phyloP scores from a whole-genome alignment of 768 basidiomycete genomes.

The Lepiota brunneoincarnata region DNA sequence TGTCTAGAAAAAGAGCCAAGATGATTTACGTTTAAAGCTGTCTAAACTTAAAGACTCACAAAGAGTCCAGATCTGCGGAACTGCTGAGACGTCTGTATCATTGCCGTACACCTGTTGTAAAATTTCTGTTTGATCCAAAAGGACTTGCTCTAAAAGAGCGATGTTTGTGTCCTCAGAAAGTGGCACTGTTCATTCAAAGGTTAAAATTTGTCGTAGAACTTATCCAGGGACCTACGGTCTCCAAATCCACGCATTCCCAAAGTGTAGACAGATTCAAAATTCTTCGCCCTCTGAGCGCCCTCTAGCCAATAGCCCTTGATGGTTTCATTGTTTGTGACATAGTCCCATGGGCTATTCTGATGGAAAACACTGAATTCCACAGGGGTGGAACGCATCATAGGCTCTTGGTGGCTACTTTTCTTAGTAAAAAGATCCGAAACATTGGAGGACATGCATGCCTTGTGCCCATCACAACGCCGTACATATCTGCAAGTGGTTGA shows the following conservation, averaged over 20 bases:
- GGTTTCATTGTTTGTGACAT: slow-evolving; percentile 47
- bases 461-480: slow-evolving; percentile 72
- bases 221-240: slow-evolving; percentile 34
- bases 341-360: slow-evolving; percentile 61
- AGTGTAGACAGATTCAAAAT: slow-evolving; percentile 62
- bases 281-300: slow-evolving; percentile 55
- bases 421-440: not conserved
- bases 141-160: slow-evolving; percentile 49
- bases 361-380: slow-evolving; percentile 50
- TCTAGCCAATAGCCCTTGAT: slow-evolving; percentile 63
- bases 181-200: slow-evolving; percentile 36
- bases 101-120: slow-evolving; percentile 48
- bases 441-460: slow-evolving; percentile 29
- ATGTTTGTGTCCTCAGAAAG: slow-evolving; percentile 51
- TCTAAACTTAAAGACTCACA: slow-evolving; percentile 31
- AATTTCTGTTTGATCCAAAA: slow-evolving; percentile 60
- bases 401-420: slow-evolving; percentile 58
- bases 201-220: not conserved
- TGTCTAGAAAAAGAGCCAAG: slow-evolving; percentile 26
- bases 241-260: slow-evolving; percentile 69
- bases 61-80: slow-evolving; percentile 68
- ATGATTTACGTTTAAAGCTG: not conserved
- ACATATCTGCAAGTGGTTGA: slow-evolving; percentile 59
- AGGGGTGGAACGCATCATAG: slow-evolving; percentile 71
- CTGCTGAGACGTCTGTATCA: slow-evolving; percentile 39